Evolutionary conservation across 345 rosid species (phyloP).

Genomic region (Lagerstroemia speciosa): DNA sequence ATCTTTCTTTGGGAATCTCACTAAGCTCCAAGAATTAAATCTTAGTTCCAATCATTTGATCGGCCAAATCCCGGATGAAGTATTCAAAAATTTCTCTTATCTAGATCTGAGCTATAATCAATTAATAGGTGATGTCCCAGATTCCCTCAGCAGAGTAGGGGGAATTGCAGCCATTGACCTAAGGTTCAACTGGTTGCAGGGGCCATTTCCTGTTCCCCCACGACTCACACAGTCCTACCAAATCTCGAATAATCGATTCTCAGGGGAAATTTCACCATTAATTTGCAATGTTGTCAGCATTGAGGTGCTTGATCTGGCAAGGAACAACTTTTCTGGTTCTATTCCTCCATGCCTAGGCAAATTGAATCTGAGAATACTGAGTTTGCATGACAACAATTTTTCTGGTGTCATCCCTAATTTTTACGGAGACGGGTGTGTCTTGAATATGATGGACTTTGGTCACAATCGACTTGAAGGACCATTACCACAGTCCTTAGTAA

Average conservation of each 20-base stretch:
- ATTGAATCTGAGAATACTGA: constrained; percentile 11
- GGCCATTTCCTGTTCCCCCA: background rate
- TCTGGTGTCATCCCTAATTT: background rate
- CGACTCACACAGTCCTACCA: background rate
- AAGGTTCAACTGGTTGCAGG: background rate
- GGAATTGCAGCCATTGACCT: background rate
- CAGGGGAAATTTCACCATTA: background rate
- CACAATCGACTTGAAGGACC: constrained; percentile 2
- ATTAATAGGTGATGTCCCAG: background rate
- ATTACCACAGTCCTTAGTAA: constrained; percentile 6
- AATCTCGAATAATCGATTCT: constrained; percentile 11
- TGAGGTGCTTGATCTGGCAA: constrained; percentile 4
- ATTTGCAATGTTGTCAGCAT: constrained; percentile 13
- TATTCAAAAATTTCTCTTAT: background rate
- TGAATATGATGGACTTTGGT: constrained; percentile 6
- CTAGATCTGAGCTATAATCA: constrained; percentile 1
- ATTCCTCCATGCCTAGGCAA: constrained; percentile 22
- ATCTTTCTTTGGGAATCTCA: background rate
- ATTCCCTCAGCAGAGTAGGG: constrained; percentile 10
- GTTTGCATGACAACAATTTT: background rate
- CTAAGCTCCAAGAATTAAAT: background rate
- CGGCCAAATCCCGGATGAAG: constrained; percentile 6
- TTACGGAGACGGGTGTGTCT: background rate
- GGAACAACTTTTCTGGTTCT: constrained; percentile 11
- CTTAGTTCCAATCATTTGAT: background rate